Percentiles rank a stretch among this genome's conserved stretches.
These are phyloP conservation scores for Fraxinus sp. DNA, from an alignment of 305 asterid species.

Conservation along the genomic window DNA sequence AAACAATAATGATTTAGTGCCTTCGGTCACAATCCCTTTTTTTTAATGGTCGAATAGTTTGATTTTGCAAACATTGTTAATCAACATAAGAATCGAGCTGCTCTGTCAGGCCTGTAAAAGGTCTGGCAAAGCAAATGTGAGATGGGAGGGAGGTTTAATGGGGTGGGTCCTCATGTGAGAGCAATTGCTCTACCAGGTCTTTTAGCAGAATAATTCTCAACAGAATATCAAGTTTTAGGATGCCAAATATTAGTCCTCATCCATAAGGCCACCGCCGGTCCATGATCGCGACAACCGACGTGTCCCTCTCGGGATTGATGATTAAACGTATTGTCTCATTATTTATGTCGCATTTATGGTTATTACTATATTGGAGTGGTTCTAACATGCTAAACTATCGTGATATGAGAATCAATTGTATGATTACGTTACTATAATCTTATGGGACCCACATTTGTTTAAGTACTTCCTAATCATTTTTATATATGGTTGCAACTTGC, in stretches of 20 bases:
- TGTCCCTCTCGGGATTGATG: neutral
- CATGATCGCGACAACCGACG: neutral
- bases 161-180: too few relatives aligned
- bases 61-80: neutral
- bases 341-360: neutral
- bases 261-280: neutral
- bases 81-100: neutral
- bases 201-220: too few relatives aligned
- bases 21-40: neutral
- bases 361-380: neutral
- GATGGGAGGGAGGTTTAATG: too few relatives aligned
- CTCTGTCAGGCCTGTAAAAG: too few relatives aligned
- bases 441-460: neutral
- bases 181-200: too few relatives aligned
- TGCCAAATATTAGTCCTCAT: neutral
- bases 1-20: neutral
- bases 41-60: neutral
- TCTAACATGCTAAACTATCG: neutral
- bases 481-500: neutral
- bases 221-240: neutral
- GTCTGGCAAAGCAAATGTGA: too few relatives aligned
- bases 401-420: neutral
- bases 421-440: neutral
- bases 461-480: neutral
- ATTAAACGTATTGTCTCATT: neutral